Evolutionary conservation across 1,284 basidiomycete genomes (phyloP).

Genomic region (Rhizopogon hawkerae): DNA sequence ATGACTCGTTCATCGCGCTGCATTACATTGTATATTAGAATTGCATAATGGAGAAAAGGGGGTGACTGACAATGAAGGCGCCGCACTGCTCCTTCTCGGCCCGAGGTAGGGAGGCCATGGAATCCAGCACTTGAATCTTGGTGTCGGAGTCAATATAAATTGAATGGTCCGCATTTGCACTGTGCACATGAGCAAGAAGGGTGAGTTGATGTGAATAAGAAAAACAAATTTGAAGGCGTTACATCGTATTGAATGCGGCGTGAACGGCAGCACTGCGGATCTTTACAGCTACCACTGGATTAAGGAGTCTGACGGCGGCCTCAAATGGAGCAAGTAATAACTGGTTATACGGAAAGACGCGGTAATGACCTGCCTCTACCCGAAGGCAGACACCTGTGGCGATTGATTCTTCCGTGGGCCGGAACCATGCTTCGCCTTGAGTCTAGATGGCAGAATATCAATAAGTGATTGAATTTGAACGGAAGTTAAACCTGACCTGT

Average conservation of each 20-base stretch:
- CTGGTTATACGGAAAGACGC: conserved; percentile 63
- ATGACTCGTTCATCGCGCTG: conserved; percentile 71
- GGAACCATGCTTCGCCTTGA: conserved; percentile 44
- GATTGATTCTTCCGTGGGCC: conserved; percentile 33
- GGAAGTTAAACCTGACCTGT: conserved; percentile 15
- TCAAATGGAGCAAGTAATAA: conserved; percentile 54
- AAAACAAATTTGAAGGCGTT: background rate
- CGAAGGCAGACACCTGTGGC: conserved; percentile 53
- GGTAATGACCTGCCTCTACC: conserved; percentile 47
- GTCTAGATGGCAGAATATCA: conserved; percentile 22
- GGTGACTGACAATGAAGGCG: conserved; percentile 58
- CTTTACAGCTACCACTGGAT: conserved; percentile 72
- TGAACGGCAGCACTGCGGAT: conserved; percentile 67
- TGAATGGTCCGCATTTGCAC: conserved; percentile 9
- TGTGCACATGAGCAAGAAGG: background rate
- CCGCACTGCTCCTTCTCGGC: conserved; percentile 79
- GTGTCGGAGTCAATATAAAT: conserved; percentile 30
- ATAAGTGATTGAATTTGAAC: background rate
- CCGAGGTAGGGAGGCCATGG: conserved; percentile 52
- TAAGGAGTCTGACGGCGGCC: conserved; percentile 58
- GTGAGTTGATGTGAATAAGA: background rate
- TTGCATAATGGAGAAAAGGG: background rate
- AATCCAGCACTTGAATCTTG: conserved; percentile 60
- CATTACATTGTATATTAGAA: conserved; percentile 4
- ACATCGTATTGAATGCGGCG: conserved; percentile 50